Evolutionary conservation across 2,329 filamentous ascomycete genomes (phyloP), one percentile per base, ranked within the genome.

Genomic region (Curvularia eragrostidis): DNA sequence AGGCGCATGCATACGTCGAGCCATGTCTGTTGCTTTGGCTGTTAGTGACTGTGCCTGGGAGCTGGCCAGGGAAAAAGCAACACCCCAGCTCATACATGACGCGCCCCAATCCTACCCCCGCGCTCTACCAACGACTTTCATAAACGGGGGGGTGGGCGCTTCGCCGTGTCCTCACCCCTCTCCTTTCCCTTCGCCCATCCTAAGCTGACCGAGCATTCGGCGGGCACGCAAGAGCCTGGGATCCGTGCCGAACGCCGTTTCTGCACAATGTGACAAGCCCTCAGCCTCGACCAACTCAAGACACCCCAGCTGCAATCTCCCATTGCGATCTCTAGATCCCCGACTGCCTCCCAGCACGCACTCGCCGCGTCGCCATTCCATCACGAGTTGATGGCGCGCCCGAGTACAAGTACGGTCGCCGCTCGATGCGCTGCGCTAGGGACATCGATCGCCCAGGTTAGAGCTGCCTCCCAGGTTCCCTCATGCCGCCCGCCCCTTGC

Each of bases 391-490:
- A 74, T 74, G 71, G 51, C 67, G 53, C 64, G 57, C 49, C 54
- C 62, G 43, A 74, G 65, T 59, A 73, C 62, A 41, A 74, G 65
- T 59, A 73, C 67, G 19, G 54, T 74, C 52, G 71, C 71, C 41
- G 72, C 73, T 46, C 67, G 73, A 63, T 74, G 73, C 60, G 71
- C 70, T 54, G 69, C 71, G 21, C 58, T 74, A 59, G 66, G 69
- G 52, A 68, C 65, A 49, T 69, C 66, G 9, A 71, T 74, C 48
- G 65, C 65, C 21, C 69, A 73, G 69, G 73, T 68, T 28, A 44
- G 52, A 60, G 58, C 61, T 54, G 30, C 46, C 54, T 32, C 38
- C 26, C 18, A 58, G 39, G 41, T 47, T 38, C 32, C 39, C 19
- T 54, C 49, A n/a, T 49, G 39, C 43, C 50, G 21, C 39, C 50